Percentiles rank a stretch among this genome's conserved stretches.
Evolutionary conservation across 139 green algal species (phyloP).

Genomic region (Chlorella sorokiniana): DNA sequence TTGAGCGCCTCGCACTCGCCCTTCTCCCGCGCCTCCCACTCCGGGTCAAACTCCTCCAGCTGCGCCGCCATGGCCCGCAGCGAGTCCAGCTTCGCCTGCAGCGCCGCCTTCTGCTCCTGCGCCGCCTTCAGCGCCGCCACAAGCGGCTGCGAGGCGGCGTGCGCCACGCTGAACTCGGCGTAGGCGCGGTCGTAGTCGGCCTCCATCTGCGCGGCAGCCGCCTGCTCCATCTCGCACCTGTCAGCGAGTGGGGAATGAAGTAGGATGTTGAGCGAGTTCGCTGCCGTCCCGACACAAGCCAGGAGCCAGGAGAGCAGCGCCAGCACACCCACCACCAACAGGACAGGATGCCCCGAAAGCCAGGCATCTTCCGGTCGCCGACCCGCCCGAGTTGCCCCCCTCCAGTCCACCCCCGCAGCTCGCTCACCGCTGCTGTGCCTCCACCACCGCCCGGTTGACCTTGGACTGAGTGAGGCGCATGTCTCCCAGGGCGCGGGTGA

Average conservation of each 20-base stretch:
- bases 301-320: too few relatives aligned
- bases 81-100: slow-evolving; percentile 25
- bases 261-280: neutral
- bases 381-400: neutral
- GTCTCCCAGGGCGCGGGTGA: slow-evolving; percentile 36
- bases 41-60: slow-evolving; percentile 44
- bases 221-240: slow-evolving; percentile 45
- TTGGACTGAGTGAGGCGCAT: slow-evolving; percentile 41
- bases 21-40: slow-evolving; percentile 41
- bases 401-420: neutral
- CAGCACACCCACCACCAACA: neutral
- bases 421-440: slow-evolving; percentile 43
- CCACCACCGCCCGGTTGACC: slow-evolving; percentile 36
- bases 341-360: neutral
- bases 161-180: slow-evolving; percentile 36
- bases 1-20: slow-evolving; percentile 44
- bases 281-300: too few relatives aligned
- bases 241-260: neutral
- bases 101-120: slow-evolving; percentile 35
- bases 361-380: neutral
- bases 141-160: slow-evolving; percentile 33
- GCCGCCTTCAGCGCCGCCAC: slow-evolving; percentile 36
- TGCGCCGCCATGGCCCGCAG: slow-evolving; percentile 34
- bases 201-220: slow-evolving; percentile 40
- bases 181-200: slow-evolving; percentile 42